Conservation (phyloP, 225 moss, liverwort and hornwort species). For the Straminergon stramineum region DNA sequence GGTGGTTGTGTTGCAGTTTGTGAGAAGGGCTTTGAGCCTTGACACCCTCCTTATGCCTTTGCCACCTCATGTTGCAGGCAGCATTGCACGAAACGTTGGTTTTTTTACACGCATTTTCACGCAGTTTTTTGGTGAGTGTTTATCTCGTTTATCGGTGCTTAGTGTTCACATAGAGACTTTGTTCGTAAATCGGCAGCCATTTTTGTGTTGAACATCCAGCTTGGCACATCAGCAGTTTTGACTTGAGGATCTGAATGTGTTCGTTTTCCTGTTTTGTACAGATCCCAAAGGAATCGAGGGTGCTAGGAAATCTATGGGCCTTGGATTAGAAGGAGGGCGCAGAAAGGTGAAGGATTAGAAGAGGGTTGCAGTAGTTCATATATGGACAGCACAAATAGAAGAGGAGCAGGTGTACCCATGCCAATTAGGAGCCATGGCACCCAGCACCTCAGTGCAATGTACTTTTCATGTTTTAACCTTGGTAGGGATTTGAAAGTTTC, state of each 20-base stretch:
- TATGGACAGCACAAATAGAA: background rate
- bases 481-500: background rate
- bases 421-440: background rate
- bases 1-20: conserved; percentile 46
- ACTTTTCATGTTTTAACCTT: background rate
- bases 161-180: background rate
- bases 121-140: conserved; percentile 78
- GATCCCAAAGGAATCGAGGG: conserved; percentile 92
- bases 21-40: conserved; percentile 79
- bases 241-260: background rate
- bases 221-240: background rate
- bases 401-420: background rate
- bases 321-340: conserved; percentile 83
- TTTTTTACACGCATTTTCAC: conserved; percentile 97
- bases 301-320: conserved; percentile 77
- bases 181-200: background rate
- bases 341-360: conserved; percentile 54
- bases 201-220: background rate
- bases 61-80: conserved; percentile 76
- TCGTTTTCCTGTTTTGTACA: conserved; percentile 8
- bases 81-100: conserved; percentile 74
- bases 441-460: background rate
- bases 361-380: background rate
- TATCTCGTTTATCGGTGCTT: background rate
- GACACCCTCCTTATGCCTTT: conserved; percentile 87